A percentile compares a stretch with the other conserved stretches of the same genome.
Conservation (phyloP, 139 green algal genomes). For the Haematococcus lacustris region DNA sequence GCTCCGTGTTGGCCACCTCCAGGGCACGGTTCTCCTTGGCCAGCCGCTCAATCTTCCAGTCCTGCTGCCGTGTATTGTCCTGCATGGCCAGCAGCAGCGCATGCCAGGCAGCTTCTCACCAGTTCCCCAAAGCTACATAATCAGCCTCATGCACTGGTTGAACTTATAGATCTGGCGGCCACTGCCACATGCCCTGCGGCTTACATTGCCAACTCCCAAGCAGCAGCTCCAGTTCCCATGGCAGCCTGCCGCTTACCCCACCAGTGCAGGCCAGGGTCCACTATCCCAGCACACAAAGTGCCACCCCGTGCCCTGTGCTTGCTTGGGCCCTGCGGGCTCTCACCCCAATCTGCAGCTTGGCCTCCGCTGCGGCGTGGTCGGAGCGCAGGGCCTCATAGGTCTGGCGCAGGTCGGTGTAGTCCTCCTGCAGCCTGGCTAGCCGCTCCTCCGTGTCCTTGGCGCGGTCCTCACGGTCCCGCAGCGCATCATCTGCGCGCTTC, state of each 20-base stretch:
- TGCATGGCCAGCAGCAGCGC: too few species aligned
- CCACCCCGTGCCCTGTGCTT: too few species aligned
- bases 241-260: too few species aligned
- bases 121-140: too few species aligned
- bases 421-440: slow-evolving; percentile 12
- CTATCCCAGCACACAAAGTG: too few species aligned
- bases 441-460: slow-evolving; percentile 20
- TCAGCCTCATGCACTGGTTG: too few species aligned
- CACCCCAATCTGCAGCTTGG: slow-evolving; percentile 10
- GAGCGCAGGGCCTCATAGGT: slow-evolving; percentile 9
- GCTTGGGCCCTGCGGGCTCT: too few species aligned
- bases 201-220: too few species aligned
- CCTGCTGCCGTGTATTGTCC: slow-evolving; percentile 41
- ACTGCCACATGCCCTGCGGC: too few species aligned
- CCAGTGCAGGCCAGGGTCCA: too few species aligned
- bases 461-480: slow-evolving; percentile 10
- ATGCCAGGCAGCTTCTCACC: neutral
- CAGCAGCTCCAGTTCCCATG: too few species aligned
- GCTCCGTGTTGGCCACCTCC: slow-evolving; percentile 42
- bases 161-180: too few species aligned
- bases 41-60: slow-evolving; percentile 57
- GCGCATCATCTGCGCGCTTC: slow-evolving; percentile 9
- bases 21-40: slow-evolving; percentile 45
- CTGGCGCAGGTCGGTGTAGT: slow-evolving; percentile 22
- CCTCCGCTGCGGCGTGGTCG: slow-evolving; percentile 2